phyloP scores from a whole-genome alignment of 2,329 filamentous ascomycete genomes.

The Pseudocercospora fijiensis region DNA sequence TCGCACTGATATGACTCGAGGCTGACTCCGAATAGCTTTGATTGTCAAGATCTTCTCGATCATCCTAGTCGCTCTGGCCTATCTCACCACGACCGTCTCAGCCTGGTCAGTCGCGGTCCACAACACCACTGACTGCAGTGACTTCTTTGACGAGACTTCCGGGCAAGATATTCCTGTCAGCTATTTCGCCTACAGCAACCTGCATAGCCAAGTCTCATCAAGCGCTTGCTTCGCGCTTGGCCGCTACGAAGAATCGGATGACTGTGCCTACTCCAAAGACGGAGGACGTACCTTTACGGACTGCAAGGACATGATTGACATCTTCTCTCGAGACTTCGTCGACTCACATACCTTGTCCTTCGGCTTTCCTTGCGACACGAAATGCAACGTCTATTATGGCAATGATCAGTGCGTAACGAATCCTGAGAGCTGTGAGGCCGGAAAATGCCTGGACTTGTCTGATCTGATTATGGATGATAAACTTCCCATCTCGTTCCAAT shows the following conservation, averaged over 20 bases:
- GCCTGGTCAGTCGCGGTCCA: conserved; percentile 9
- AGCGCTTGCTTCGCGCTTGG: neutral
- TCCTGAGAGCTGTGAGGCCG: neutral
- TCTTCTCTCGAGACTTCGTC: neutral
- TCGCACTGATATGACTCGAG: neutral
- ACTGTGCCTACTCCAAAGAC: neutral
- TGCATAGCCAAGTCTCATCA: neutral
- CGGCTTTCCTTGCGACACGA: neutral
- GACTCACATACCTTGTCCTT: neutral
- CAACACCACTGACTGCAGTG: neutral
- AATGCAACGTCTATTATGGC: neutral
- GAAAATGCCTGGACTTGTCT: neutral
- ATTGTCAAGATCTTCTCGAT: neutral
- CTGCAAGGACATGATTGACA: neutral
- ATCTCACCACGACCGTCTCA: neutral
- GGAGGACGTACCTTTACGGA: neutral
- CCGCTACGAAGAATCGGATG: neutral
- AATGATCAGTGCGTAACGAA: neutral
- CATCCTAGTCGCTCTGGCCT: neutral
- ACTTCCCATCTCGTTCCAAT: neutral
- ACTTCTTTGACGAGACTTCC: neutral
- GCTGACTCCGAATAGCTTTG: neutral
- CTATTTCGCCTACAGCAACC: neutral
- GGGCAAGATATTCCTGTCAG: neutral
- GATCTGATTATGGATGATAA: neutral